Evolutionary conservation across 2,329 filamentous ascomycete genomes (phyloP).

Genomic region (Colletotrichum viniferum): DNA sequence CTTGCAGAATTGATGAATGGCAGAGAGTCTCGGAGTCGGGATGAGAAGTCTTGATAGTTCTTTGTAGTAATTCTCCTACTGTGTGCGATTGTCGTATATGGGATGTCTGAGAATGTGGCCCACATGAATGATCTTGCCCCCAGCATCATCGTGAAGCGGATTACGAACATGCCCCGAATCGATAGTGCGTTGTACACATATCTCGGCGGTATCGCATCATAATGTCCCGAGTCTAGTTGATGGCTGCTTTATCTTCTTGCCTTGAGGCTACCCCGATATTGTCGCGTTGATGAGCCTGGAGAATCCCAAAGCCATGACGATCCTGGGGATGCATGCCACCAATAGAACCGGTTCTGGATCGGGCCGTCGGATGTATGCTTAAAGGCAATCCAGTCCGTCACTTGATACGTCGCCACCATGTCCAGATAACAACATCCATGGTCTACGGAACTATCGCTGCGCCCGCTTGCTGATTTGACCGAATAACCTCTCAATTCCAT

Average conservation of each 20-base stretch:
- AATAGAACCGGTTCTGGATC: neutral
- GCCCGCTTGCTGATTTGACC: neutral
- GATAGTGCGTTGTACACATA: neutral
- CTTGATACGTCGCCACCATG: neutral
- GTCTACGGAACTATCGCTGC: neutral
- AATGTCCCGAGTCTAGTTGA: neutral
- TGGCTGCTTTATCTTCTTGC: neutral
- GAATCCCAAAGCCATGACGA: neutral
- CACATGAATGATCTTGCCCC: neutral
- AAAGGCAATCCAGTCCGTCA: neutral
- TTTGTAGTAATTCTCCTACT: neutral
- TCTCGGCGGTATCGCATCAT: neutral
- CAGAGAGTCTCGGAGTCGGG: neutral
- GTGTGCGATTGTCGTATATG: neutral
- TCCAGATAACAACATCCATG: neutral
- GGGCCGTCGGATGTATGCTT: neutral
- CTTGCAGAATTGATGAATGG: neutral
- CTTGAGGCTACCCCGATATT: neutral
- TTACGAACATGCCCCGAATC: neutral
- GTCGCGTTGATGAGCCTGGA: neutral
- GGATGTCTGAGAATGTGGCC: neutral
- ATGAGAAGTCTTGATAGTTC: neutral
- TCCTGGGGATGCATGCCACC: neutral
- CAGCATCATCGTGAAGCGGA: neutral
- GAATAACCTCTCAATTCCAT: neutral